Base-by-base conservation (phyloP, 352 stramenopile species). In the Thalassiosira hispida region DNA sequence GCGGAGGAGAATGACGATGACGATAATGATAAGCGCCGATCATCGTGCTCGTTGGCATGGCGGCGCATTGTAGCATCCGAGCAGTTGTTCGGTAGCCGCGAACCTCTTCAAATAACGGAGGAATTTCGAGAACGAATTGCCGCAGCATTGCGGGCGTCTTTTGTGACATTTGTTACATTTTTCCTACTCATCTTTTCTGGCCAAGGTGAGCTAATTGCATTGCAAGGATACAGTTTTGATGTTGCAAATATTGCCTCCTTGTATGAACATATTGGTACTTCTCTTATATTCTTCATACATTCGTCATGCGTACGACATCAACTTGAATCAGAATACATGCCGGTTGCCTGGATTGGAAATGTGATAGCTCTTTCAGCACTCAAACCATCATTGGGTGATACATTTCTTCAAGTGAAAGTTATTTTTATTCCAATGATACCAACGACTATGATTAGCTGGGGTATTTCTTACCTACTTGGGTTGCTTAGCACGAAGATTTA, bases 341-440 rank as follows among this genome's bases (percentile, higher is more conserved):
- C 60, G 1, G 49, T 56, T 14, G 20, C 71, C 2, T 81, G 72
- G 72, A 74, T 81, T 38, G 72, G 72, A n/a, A 81, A 74, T 53
- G 63, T 81, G 1, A 33, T 81, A 9, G 64, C 63, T 35, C 25
- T 76, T 12, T 53, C 62, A 22, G 23, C 49, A 27, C 31, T 81
- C 3, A 74, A 76, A 27, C 7, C 44, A 5, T 76, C 72, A 16
- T 22, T 81, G 16, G 72, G 72, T 7, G 55, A 62, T 22, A 76
- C 72, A 47, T 35, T 76, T 40, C 25, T 74, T 3, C 12, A 29
- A 8, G 29, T 56, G 23, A 64, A 40, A 42, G 55, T 57, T 75
- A 55, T 76, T 7, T 65, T 81, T 56, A 27, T 81, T n/a, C 72
- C 72, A n/a, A 38, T 81, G 40, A 62, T 71, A 33, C 63, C 63